Conservation (phyloP, 1,284 basidiomycete genomes). For the Melampsora larici-populina region DNA sequence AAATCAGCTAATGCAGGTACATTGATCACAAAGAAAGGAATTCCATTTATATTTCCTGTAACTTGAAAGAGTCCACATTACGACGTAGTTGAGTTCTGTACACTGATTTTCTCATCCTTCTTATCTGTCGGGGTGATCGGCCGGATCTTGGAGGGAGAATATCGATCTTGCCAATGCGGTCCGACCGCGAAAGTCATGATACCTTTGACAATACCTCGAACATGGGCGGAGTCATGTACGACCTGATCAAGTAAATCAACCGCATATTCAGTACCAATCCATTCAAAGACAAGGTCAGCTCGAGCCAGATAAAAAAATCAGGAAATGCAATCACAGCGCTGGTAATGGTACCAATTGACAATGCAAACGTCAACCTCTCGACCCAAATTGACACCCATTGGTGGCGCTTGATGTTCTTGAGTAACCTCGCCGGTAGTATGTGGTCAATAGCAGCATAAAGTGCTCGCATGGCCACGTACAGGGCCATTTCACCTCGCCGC, state of each 20-base stretch:
- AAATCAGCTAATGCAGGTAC: too few relatives aligned
- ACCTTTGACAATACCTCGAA: constrained; percentile 46
- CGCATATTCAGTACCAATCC: too few relatives aligned
- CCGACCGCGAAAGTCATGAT: constrained; percentile 44
- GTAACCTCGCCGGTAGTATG: constrained; percentile 43
- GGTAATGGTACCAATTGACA: constrained; percentile 45
- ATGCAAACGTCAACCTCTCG: constrained; percentile 46
- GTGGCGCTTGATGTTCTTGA: constrained; percentile 24
- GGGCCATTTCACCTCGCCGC: constrained; percentile 54
- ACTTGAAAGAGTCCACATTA: too few relatives aligned
- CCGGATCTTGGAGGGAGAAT: too few relatives aligned
- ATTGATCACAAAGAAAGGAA: too few relatives aligned
- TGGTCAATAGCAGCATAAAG: constrained; percentile 48
- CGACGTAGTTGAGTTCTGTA: too few relatives aligned
- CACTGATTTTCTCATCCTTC: too few relatives aligned
- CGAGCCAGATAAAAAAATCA: not conserved
- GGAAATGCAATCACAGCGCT: constrained; percentile 17
- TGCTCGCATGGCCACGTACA: constrained; percentile 55
- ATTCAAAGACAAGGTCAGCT: not conserved
- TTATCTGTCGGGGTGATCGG: too few relatives aligned
- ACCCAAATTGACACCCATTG: constrained; percentile 43
- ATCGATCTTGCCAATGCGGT: constrained; percentile 11
- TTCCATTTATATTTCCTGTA: too few relatives aligned
- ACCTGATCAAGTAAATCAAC: constrained; percentile 32
- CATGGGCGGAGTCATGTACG: constrained; percentile 46